A percentile compares a stretch with the other conserved stretches of the same genome.
These are phyloP conservation scores for Neurospora discreta DNA, from an alignment of 495 filamentous ascomycete species.

Conservation along the genomic window DNA sequence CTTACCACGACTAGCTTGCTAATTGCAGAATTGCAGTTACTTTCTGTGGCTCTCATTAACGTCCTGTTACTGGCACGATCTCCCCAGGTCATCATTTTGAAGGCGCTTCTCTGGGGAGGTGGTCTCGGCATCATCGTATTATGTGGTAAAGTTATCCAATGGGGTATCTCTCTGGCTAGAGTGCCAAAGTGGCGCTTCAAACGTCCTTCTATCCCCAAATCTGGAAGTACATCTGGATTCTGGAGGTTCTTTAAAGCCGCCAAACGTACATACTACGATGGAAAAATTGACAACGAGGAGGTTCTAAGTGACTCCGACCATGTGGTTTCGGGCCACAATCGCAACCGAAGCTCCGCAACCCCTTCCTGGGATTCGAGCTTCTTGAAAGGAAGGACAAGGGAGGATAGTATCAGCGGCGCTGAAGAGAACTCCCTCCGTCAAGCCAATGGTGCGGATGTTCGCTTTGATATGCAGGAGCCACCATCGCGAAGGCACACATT, in stretches of 20 bases:
- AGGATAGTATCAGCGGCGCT: slow-evolving; percentile 7
- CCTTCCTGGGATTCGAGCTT: not conserved
- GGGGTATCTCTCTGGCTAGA: slow-evolving; percentile 74
- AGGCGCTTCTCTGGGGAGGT: slow-evolving; percentile 77
- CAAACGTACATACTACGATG: not conserved
- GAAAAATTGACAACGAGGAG: not conserved
- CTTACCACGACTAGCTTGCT: slow-evolving; percentile 81
- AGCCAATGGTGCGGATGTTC: slow-evolving; percentile 1
- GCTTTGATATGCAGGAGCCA: slow-evolving; percentile 9
- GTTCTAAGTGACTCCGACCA: not conserved
- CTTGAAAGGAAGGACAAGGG: not conserved
- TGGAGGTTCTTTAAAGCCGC: not conserved
- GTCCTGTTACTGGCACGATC: slow-evolving; percentile 65
- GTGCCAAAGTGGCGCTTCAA: slow-evolving; percentile 88
- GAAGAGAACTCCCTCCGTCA: not conserved
- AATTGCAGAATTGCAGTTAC: slow-evolving; percentile 74
- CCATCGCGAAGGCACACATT: slow-evolving; percentile 41
- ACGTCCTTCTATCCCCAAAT: slow-evolving; percentile 27
- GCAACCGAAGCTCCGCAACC: not conserved
- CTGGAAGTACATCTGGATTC: not conserved
- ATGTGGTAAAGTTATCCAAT: slow-evolving; percentile 67
- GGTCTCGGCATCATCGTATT: slow-evolving; percentile 63
- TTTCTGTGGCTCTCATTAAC: slow-evolving; percentile 75
- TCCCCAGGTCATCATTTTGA: slow-evolving; percentile 75
- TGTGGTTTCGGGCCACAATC: not conserved